A percentile compares a stretch with the other conserved stretches of the same genome.
Conservation (phyloP, 495 filamentous ascomycete species). For the Tuber borchii region DNA sequence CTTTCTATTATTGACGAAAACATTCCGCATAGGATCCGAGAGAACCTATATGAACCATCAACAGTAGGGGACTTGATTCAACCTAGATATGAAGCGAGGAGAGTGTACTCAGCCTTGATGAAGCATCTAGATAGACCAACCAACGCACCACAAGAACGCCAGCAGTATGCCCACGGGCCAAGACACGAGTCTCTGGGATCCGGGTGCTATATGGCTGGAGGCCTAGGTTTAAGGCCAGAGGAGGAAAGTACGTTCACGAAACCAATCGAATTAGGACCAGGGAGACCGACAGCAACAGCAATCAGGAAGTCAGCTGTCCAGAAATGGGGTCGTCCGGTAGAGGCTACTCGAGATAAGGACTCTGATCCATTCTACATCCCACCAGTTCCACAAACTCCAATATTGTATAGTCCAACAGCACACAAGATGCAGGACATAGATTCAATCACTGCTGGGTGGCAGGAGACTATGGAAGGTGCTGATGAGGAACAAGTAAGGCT, state of each 20-base stretch:
- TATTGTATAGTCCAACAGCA: conserved; percentile 17
- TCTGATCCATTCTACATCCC: conserved; percentile 14
- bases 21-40: conserved; percentile 23
- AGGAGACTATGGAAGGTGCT: neutral
- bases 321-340: conserved; percentile 12
- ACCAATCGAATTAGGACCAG: conserved; percentile 16
- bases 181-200: conserved; percentile 10
- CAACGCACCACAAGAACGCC: conserved; percentile 17
- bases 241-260: conserved; percentile 38
- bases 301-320: conserved; percentile 17
- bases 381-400: conserved; percentile 16
- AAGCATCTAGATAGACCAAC: conserved; percentile 31
- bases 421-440: neutral
- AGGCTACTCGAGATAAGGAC: conserved; percentile 17
- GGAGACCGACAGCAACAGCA: conserved; percentile 22
- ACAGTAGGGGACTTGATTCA: conserved; percentile 17
- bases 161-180: conserved; percentile 23
- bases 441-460: conserved; percentile 3
- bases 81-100: conserved; percentile 30
- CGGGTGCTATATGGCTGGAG: conserved; percentile 34
- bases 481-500: neutral
- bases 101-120: conserved; percentile 40
- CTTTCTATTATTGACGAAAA: conserved; percentile 36
- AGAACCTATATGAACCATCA: conserved; percentile 24
- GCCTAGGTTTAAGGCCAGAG: conserved; percentile 36